Conservation (phyloP, 2,329 filamentous ascomycete species). For the Remersonia thermophila region DNA sequence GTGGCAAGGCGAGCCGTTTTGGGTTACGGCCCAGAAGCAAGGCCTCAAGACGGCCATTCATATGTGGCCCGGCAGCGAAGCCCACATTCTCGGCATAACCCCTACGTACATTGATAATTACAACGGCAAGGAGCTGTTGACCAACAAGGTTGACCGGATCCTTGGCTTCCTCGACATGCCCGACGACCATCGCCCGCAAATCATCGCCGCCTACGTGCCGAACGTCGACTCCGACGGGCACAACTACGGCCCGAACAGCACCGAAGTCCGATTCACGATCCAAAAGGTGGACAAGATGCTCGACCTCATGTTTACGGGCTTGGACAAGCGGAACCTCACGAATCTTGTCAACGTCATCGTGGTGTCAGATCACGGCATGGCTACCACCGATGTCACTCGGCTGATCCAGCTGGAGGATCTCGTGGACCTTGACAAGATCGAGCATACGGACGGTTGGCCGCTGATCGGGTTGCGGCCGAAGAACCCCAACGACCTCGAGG, state of each 20-base stretch:
- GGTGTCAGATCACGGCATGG: slow-evolving; percentile 98
- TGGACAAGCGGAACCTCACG: slow-evolving; percentile 74
- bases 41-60: slow-evolving; percentile 73
- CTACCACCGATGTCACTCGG: slow-evolving; percentile 69
- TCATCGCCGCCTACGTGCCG: slow-evolving; percentile 91
- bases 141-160: slow-evolving; percentile 66
- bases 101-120: slow-evolving; percentile 76
- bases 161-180: slow-evolving; percentile 77
- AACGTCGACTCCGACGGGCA: slow-evolving; percentile 84
- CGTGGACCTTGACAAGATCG: slow-evolving; percentile 63
- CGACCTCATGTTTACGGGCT: slow-evolving; percentile 58
- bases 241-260: slow-evolving; percentile 84
- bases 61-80: slow-evolving; percentile 98
- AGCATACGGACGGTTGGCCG: slow-evolving; percentile 88
- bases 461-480: slow-evolving; percentile 79
- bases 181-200: slow-evolving; percentile 67
- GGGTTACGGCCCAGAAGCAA: slow-evolving; percentile 81
- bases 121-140: slow-evolving; percentile 63
- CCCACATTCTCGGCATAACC: slow-evolving; percentile 61
- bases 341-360: slow-evolving; percentile 84
- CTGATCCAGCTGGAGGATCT: slow-evolving; percentile 85
- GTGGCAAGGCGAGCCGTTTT: slow-evolving; percentile 92
- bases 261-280: slow-evolving; percentile 73
- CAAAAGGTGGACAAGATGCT: slow-evolving; percentile 72
- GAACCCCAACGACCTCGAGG: slow-evolving; percentile 49